Evolutionary conservation across 495 filamentous ascomycete species (phyloP), one percentile per base, ranked within the genome.

Genomic region (Staphylotrichum tortipilum): DNA sequence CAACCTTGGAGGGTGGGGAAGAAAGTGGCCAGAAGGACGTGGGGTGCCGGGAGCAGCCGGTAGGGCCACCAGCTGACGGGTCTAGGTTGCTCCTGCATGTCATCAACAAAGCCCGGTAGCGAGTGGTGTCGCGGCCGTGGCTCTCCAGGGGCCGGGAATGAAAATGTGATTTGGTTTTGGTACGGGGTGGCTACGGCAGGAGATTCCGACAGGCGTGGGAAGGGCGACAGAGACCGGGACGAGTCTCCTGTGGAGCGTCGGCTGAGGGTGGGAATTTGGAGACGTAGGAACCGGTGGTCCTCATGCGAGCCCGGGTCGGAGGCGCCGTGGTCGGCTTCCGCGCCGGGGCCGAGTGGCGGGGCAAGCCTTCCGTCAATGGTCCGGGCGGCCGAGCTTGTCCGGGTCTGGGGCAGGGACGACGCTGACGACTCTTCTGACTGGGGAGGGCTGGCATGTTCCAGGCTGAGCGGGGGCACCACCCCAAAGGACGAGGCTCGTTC

Each of bases 1-100:
- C 89, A 99, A 14, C 71, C 76, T 50, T 80, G 80, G 34, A 99
- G 68, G 0, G 92, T 96, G 9, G 94, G 94, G 56, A 97, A 99
- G 3, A 97, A 69, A 1, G 87, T 92, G 14, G 75, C 75, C 4
- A 78, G 60, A 21, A 97, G 68, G n/a, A 81, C 65, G 34, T 83
- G 72, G 2, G 86, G 86, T 10, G 84, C 68, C 6, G 88, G 82
- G 2, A 91, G 67, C n/a, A 84, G 26, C 18, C 63, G 70, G 61
- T 86, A 84, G 9, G 85, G 86, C 88, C 88, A 94, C 82, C 84
- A 87, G 14, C 60, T 69, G 33, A 78, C 64, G 8, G 72, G 71
- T 19, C 61, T 74, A 1, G 66, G 66, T 44, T 48, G 43, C 22
- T 45, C 56, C 43, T 78, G 71, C n/a, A 74, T 71, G 15, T 77